Base-by-base conservation (phyloP, 768 basidiomycete species). In the Fistulinella prunicolor region DNA sequence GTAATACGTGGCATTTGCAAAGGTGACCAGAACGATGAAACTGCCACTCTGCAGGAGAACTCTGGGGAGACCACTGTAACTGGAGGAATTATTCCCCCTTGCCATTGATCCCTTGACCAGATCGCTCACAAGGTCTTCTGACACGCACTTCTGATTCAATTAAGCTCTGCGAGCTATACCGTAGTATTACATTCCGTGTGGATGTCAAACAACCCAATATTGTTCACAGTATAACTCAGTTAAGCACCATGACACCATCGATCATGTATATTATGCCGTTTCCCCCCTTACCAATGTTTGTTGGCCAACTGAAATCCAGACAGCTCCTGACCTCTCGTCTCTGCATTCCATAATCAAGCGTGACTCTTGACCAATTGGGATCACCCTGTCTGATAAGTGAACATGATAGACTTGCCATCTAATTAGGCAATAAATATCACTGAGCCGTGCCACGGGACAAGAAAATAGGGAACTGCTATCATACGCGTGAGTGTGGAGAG, bases 361-460 rank as follows among this genome's bases (percentile, higher is more conserved):
- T 72, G 7, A 85, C 78, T 34, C 70, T 72, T 54, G 70, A 68
- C 88, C 87, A 90, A 32, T 79, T 76, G 5, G 75, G 71, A n/a
- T n/a, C n/a, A n/a, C n/a, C n/a, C n/a, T n/a, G n/a, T n/a, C n/a
- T n/a, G n/a, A n/a, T n/a, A n/a, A n/a, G 68, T 66, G 59, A 91
- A 83, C 0, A 76, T 70, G 29, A 92, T 73, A 3, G 76, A 72
- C 60, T 77, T 83, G 3, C 75, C 78, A 1, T 76, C 68, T 13
- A 84, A 71, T 24, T 90, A 71, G 1, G 89, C 91, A 8, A 68
- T 57, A 46, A 85, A 81, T 3, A 74, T 67, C 19, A 64, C 58
- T 1, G 71, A 65, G 4, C 19, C 22, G 71, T 65, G 4, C 19
- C 22, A 34, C 58, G 50, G 3, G 75, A 69, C 9, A 84, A 67